Conservation (phyloP, 305 asterid species). For the Solanum hybrid region DNA sequence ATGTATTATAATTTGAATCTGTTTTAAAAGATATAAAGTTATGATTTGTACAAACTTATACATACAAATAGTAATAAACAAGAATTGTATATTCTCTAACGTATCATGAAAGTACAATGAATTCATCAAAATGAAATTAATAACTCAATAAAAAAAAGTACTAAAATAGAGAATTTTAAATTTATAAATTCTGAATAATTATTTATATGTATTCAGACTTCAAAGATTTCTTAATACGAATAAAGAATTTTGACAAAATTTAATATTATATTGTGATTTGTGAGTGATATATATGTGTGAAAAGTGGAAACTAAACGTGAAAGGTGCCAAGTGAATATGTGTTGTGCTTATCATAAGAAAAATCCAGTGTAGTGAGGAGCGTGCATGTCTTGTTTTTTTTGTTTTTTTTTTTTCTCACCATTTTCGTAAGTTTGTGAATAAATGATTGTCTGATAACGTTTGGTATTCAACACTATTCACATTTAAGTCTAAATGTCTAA, state of each 20-base stretch:
- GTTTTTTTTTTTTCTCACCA: no score
- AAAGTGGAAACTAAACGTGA: background rate
- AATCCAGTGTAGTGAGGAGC: background rate
- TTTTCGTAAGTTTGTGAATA: no score
- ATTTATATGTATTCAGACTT: background rate
- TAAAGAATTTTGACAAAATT: no score
- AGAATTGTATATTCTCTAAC: background rate
- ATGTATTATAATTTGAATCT: no score
- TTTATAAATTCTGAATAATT: no score
- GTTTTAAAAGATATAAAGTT: background rate
- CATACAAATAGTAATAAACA: no score
- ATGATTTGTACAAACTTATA: background rate
- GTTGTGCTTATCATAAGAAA: background rate
- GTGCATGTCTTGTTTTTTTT: background rate
- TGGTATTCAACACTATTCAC: no score
- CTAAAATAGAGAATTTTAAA: no score
- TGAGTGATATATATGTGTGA: background rate
- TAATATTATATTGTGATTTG: no score
- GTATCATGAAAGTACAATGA: background rate
- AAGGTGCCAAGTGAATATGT: background rate
- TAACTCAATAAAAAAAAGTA: background rate
- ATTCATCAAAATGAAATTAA: no score
- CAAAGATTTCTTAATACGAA: background rate
- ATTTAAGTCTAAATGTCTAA: background rate
- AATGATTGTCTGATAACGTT: no score